A percentile compares a stretch with the other conserved stretches of the same genome.
These are phyloP conservation scores for Lolium multiflorum DNA, from an alignment of 176 grass and related monocot species.

Conservation along the genomic window DNA sequence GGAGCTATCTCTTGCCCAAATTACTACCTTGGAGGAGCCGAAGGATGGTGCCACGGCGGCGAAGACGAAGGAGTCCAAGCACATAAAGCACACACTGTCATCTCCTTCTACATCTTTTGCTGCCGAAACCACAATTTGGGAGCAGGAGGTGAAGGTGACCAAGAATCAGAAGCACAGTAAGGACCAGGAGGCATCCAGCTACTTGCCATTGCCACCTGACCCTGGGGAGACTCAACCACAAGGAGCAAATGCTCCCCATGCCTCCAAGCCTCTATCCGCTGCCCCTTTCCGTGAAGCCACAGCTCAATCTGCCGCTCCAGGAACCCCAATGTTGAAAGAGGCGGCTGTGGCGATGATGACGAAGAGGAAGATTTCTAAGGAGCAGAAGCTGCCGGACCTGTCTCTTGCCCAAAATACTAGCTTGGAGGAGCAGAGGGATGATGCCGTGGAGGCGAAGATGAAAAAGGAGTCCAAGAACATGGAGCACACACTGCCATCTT, in stretches of 20 bases:
- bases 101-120: not conserved
- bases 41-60: not conserved
- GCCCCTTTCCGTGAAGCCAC: not conserved
- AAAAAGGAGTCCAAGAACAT: not conserved
- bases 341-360: not conserved
- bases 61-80: conserved; percentile 1
- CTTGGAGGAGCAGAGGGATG: not conserved
- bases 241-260: not conserved
- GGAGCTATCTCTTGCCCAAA: not conserved
- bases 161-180: not conserved
- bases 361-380: conserved; percentile 1
- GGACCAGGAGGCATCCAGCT: not conserved
- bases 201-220: not conserved
- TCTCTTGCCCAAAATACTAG: not conserved
- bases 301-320: not conserved
- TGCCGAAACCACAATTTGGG: not conserved
- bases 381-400: not conserved
- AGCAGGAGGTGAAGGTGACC: no score
- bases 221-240: not conserved
- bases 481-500: not conserved
- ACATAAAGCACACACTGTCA: not conserved
- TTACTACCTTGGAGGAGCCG: not conserved
- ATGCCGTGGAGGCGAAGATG: not conserved
- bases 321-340: conserved; percentile 4
- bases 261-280: not conserved